Percentiles rank a stretch among this genome's conserved stretches.
These are phyloP conservation scores for Amanita pallidorosea DNA, from an alignment of 768 basidiomycete genomes.

Conservation along the genomic window DNA sequence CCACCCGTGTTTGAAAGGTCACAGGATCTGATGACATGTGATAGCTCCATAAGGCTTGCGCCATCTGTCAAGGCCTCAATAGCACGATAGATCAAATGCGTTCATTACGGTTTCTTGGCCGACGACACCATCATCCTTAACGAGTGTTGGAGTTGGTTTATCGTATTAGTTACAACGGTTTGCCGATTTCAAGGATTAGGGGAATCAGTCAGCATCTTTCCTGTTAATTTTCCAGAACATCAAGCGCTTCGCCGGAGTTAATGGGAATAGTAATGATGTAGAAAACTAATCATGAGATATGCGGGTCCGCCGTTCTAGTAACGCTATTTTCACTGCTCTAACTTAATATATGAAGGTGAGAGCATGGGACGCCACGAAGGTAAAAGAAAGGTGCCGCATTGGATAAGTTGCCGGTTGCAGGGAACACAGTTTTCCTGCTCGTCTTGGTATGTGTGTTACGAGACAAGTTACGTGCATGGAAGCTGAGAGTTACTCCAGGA, in stretches of 20 bases:
- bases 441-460: not conserved
- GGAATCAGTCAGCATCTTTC: too few species aligned
- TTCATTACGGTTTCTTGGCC: not conserved
- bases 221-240: not conserved
- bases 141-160: not conserved
- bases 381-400: not conserved
- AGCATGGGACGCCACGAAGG: constrained; percentile 3
- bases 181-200: not conserved
- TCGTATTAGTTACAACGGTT: not conserved
- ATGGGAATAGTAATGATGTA: not conserved
- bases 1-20: not conserved
- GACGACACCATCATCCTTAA: too few species aligned
- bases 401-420: not conserved
- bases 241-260: not conserved
- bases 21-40: constrained; percentile 2
- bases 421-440: not conserved
- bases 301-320: not conserved
- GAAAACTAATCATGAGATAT: not conserved
- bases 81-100: not conserved
- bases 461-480: not conserved
- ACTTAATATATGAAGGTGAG: constrained; percentile 1
- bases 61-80: not conserved
- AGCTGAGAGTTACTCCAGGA: constrained; percentile 1
- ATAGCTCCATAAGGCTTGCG: not conserved
- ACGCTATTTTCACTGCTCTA: not conserved